A percentile compares a stretch with the other conserved stretches of the same genome.
Conservation (phyloP, 2,329 filamentous ascomycete species). For the Trichoderma sp. region DNA sequence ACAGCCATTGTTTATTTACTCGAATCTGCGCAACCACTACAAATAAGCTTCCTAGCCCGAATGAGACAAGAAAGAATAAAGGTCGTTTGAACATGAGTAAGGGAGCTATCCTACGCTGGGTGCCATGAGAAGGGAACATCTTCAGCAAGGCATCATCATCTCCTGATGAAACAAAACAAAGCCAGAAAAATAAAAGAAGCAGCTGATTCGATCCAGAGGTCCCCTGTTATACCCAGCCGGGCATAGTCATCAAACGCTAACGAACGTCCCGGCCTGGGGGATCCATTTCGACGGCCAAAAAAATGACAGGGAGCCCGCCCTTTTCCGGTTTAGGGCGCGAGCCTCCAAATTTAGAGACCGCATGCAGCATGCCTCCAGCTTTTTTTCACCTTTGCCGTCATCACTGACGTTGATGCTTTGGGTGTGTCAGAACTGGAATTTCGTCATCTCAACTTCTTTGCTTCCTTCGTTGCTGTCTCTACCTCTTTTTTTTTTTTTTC, state of each 20-base stretch:
- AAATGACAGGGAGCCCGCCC: neutral
- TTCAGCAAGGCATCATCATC: neutral
- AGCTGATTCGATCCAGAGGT: neutral
- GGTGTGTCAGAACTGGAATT: conserved; percentile 9
- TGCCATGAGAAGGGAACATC: neutral
- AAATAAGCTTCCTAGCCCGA: neutral
- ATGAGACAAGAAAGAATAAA: neutral
- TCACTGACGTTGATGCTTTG: neutral
- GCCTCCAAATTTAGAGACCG: conserved; percentile 21
- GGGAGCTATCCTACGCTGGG: neutral
- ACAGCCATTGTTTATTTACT: conserved; percentile 11
- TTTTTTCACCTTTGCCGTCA: conserved; percentile 4
- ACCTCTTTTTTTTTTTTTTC: neutral
- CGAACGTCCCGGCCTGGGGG: conserved; percentile 7
- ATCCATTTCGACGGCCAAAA: conserved; percentile 9
- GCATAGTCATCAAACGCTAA: conserved; percentile 16
- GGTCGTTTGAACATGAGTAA: neutral
- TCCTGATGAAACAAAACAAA: conserved; percentile 25
- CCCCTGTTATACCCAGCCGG: neutral
- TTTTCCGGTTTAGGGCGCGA: conserved; percentile 15
- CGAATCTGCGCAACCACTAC: neutral
- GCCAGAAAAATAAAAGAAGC: neutral
- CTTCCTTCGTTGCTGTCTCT: no score
- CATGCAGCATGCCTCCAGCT: conserved; percentile 20
- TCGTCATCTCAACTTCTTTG: neutral